Conservation (phyloP, 2,329 filamentous ascomycete species). For the Neophaeococcomyces aloes region DNA sequence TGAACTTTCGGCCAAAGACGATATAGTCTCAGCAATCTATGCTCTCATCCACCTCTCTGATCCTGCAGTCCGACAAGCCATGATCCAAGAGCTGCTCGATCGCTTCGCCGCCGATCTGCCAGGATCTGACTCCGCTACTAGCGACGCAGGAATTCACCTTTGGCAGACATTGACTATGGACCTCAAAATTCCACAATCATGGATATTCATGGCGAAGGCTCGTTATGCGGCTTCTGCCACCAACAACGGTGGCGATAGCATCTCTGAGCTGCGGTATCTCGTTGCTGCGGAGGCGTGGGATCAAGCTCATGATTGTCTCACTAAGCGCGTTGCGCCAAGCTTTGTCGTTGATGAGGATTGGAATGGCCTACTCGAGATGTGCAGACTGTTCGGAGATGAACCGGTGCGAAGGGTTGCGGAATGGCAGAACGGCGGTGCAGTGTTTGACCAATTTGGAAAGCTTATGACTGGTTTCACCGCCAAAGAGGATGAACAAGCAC, state of each 20-base stretch:
- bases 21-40: constrained; percentile 63
- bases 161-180: constrained; percentile 53
- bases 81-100: constrained; percentile 62
- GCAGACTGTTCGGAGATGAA: constrained; percentile 57
- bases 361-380: constrained; percentile 54
- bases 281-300: constrained; percentile 64
- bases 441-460: constrained; percentile 58
- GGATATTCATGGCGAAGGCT: constrained; percentile 83
- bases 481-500: constrained; percentile 21
- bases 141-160: constrained; percentile 12
- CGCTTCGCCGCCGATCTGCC: constrained; percentile 58
- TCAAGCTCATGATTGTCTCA: constrained; percentile 76
- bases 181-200: constrained; percentile 60
- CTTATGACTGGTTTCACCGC: constrained; percentile 31
- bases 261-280: constrained; percentile 65
- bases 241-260: constrained; percentile 49
- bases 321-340: constrained; percentile 66
- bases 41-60: constrained; percentile 66
- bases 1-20: constrained; percentile 43
- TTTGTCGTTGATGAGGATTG: constrained; percentile 78
- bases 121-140: constrained; percentile 36
- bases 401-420: constrained; percentile 53
- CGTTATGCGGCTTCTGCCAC: constrained; percentile 62
- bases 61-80: constrained; percentile 50
- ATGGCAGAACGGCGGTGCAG: constrained; percentile 69